phyloP scores from a whole-genome alignment of 495 filamentous ascomycete genomes.

The Rhypophila decipiens region DNA sequence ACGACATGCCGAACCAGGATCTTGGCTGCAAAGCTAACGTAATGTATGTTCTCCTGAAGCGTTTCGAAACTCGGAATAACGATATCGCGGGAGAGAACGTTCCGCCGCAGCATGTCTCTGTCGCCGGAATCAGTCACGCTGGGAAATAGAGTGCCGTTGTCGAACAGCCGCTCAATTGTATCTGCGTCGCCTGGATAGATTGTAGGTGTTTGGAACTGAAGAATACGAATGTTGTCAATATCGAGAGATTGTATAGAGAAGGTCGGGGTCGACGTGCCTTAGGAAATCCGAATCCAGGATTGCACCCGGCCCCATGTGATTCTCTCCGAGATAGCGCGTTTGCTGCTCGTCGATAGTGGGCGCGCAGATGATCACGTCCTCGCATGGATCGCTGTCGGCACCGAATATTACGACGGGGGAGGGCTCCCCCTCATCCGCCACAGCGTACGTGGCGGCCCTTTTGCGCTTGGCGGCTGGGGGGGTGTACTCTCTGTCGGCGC shows the following conservation, averaged over 20 bases:
- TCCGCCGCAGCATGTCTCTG: slow-evolving; percentile 8
- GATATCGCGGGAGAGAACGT: slow-evolving; percentile 8
- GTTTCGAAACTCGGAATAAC: slow-evolving; percentile 11
- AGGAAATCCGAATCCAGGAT: slow-evolving; percentile 4
- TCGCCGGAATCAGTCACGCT: slow-evolving; percentile 3
- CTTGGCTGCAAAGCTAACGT: slow-evolving; percentile 6
- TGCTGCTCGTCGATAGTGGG: slow-evolving; percentile 9
- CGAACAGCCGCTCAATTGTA: slow-evolving; percentile 9
- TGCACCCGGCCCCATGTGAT: slow-evolving; percentile 2
- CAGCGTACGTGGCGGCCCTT: slow-evolving; percentile 2
- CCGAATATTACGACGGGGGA: slow-evolving; percentile 1
- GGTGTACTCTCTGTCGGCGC: neutral
- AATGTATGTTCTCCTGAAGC: slow-evolving; percentile 9
- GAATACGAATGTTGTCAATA: slow-evolving; percentile 7
- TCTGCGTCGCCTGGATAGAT: slow-evolving; percentile 7
- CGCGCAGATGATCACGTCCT: slow-evolving; percentile 7
- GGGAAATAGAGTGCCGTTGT: slow-evolving; percentile 9
- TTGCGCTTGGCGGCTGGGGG: slow-evolving; percentile 1
- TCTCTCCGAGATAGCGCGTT: neutral
- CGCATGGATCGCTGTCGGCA: slow-evolving; percentile 6
- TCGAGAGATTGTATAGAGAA: slow-evolving; percentile 8
- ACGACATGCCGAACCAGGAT: slow-evolving; percentile 9
- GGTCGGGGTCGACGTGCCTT: slow-evolving; percentile 7
- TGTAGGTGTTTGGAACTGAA: slow-evolving; percentile 8
- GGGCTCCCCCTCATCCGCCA: slow-evolving; percentile 2